These are phyloP conservation scores for Trichoderma parareesei DNA, from an alignment of 495 filamentous ascomycete genomes.

Conservation along the genomic window DNA sequence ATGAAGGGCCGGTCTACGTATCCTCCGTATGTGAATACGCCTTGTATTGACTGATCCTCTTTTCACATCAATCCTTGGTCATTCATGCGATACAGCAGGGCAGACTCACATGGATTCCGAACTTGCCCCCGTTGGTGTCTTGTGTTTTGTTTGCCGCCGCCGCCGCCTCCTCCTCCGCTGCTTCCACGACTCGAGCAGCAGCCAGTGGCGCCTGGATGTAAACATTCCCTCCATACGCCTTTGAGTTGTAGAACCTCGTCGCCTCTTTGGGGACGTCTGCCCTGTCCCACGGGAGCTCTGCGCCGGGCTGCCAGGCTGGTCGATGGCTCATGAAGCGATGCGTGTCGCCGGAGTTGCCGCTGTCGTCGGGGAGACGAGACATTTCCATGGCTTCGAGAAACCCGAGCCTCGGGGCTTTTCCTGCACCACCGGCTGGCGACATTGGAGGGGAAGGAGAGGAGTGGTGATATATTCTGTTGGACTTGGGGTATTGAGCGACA, in stretches of 20 bases:
- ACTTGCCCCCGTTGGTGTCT: slow-evolving; percentile 13
- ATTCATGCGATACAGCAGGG: background rate
- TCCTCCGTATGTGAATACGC: slow-evolving; percentile 56
- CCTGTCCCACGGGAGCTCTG: background rate
- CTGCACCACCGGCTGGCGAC: too few relatives aligned
- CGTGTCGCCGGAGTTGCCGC: too few relatives aligned
- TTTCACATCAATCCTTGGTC: too few relatives aligned
- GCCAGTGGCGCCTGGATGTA: slow-evolving; percentile 58
- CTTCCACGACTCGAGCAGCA: slow-evolving; percentile 42
- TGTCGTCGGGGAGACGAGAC: too few relatives aligned
- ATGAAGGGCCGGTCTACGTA: slow-evolving; percentile 47
- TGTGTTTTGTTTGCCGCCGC: background rate
- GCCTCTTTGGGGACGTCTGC: background rate
- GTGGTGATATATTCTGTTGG: too few relatives aligned
- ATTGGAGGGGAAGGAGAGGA: too few relatives aligned
- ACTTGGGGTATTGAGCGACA: too few relatives aligned
- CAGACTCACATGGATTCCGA: slow-evolving; percentile 52
- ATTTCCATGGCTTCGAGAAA: too few relatives aligned
- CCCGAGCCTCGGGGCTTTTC: too few relatives aligned
- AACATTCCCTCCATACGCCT: slow-evolving; percentile 58
- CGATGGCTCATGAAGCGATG: background rate
- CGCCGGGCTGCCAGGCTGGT: slow-evolving; percentile 1
- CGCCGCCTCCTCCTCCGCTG: slow-evolving; percentile 24
- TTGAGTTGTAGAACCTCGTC: background rate
- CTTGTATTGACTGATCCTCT: slow-evolving; percentile 50